Conservation (phyloP, 2,329 filamentous ascomycete species). For the Clarireedia sp. region DNA sequence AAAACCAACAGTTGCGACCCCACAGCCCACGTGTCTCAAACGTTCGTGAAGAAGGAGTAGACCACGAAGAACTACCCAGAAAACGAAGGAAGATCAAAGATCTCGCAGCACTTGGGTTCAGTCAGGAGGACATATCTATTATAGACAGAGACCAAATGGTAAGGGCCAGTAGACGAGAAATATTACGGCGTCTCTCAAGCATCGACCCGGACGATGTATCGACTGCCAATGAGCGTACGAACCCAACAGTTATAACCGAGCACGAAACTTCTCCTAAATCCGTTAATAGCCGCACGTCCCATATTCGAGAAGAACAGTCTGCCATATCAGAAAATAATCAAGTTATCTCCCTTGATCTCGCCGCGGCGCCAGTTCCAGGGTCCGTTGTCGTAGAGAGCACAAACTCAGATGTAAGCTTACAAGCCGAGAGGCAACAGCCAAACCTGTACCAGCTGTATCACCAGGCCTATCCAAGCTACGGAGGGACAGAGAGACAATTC, state of each 20-base stretch:
- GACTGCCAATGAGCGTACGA: not conserved
- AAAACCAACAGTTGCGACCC: no score
- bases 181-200: not conserved
- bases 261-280: no score
- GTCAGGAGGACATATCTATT: constrained; percentile 1
- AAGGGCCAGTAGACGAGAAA: constrained; percentile 1
- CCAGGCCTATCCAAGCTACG: constrained; percentile 37
- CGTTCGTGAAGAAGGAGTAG: no score
- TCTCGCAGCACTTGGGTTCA: not conserved
- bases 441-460: constrained; percentile 33
- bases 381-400: not conserved
- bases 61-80: not conserved
- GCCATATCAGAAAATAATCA: no score
- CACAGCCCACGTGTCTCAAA: no score
- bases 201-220: not conserved
- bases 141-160: constrained; percentile 5
- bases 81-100: constrained; percentile 1
- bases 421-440: not conserved
- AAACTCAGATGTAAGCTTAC: not conserved
- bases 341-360: no score
- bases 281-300: no score
- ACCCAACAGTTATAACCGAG: no score
- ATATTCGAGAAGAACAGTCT: no score
- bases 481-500: constrained; percentile 35
- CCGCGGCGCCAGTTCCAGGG: not conserved